These are phyloP conservation scores for Apiospora kogelbergensis DNA, from an alignment of 2,329 filamentous ascomycete species.

Conservation along the genomic window DNA sequence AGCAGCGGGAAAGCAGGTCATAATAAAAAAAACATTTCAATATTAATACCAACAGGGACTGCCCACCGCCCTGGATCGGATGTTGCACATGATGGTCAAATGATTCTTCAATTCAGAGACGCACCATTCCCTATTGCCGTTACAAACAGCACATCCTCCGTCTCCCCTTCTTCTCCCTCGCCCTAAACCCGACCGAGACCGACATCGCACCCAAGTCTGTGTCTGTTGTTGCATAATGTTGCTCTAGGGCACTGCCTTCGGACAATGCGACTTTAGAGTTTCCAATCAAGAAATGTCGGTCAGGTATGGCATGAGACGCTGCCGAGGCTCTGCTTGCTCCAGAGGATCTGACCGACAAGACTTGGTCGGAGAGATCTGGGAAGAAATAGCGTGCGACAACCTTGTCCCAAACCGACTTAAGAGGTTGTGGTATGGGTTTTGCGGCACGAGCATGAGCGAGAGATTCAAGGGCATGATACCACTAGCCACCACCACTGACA, in stretches of 20 bases:
- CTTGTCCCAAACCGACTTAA: background rate
- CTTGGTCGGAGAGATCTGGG: background rate
- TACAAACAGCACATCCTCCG: background rate
- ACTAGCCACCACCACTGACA: background rate
- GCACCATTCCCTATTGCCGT: background rate
- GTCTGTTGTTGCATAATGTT: background rate
- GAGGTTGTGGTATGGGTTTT: background rate
- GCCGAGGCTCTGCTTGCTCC: background rate
- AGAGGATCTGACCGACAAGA: background rate
- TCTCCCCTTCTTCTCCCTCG: background rate
- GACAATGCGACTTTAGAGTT: slow-evolving; percentile 3
- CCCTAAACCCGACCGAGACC: background rate
- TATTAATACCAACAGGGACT: background rate
- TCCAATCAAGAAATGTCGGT: background rate
- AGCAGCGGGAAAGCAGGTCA: background rate
- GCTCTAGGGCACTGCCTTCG: background rate
- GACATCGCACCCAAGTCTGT: background rate
- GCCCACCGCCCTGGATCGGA: background rate
- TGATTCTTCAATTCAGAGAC: background rate
- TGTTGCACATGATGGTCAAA: background rate
- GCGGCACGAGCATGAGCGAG: background rate
- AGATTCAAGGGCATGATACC: slow-evolving; percentile 6
- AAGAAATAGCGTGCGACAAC: background rate
- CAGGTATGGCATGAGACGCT: background rate
- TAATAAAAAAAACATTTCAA: background rate